Base-by-base conservation (phyloP, 2,329 filamentous ascomycete genomes). In the Fusarium transvaalense region DNA sequence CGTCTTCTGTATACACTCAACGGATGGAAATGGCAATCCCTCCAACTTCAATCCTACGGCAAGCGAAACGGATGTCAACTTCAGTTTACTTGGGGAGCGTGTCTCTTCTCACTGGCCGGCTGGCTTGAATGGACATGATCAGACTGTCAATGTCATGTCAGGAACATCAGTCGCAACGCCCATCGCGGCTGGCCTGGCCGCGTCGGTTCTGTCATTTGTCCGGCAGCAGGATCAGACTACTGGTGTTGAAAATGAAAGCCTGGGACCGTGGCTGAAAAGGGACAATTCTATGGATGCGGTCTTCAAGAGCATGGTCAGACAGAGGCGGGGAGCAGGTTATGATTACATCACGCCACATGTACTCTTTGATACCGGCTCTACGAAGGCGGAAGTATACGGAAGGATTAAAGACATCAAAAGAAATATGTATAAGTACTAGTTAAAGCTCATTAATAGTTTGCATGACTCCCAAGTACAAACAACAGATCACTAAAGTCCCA, bases 1-100 rank as follows among this genome's bases (percentile, higher is more conserved):
- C 6, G 66, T 69, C 7, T 56, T 68, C 2, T 69, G 66, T 12
- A 52, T 66, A 10, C 61, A 68, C 15, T 68, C 56, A 6, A 62
- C 64, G 2, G 46, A 68, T 2, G 45, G 43, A 2, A 31, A 68
- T 21, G 66, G 64, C 1, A 52, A 38, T 2, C 37, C 37, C 1
- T 68, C 66, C 2, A 10, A 25, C 1, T 69, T 69, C 2, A 69
- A 48, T 13, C 64, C 66, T 6, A 68, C 54, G 1, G 46, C 64
- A 1, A 32, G 41, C 6, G n/a, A 42, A 1, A 41, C 56, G 12
- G 38, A 41, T 10, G n/a, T 54, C 3, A 69, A 68, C 10, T 56
- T 69, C 10, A 55, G 61, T 0, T 41, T 61, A 0, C 25, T 69
- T 0, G 64, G 66, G 1, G 56, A 69, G 19, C 29, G 17, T 2